These are phyloP conservation scores for Epichloe festucae DNA, from an alignment of 2,329 filamentous ascomycete species.

Conservation along the genomic window DNA sequence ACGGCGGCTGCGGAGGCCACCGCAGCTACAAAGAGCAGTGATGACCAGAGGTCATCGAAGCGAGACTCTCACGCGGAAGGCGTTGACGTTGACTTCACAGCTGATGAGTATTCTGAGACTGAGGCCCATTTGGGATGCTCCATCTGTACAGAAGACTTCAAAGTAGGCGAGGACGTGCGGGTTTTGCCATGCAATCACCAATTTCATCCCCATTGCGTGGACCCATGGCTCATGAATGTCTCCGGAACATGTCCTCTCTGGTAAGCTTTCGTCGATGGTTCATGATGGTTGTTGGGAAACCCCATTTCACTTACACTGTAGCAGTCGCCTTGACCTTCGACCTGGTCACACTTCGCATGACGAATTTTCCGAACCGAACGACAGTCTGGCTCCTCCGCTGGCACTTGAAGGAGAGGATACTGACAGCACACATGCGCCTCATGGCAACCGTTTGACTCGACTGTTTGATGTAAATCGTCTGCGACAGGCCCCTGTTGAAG, in stretches of 20 bases:
- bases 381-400: slow-evolving; percentile 27
- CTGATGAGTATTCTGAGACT: neutral
- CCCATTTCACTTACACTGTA: neutral
- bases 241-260: slow-evolving; percentile 58
- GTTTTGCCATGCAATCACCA: slow-evolving; percentile 56
- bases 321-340: slow-evolving; percentile 41
- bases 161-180: slow-evolving; percentile 51
- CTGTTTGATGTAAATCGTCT: slow-evolving; percentile 44
- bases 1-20: neutral
- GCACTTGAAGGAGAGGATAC: slow-evolving; percentile 25
- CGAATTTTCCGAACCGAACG: slow-evolving; percentile 8
- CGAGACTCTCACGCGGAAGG: slow-evolving; percentile 5
- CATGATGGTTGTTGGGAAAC: neutral
- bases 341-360: slow-evolving; percentile 19
- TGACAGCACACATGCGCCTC: slow-evolving; percentile 16
- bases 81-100: neutral
- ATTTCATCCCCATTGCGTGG: slow-evolving; percentile 54
- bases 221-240: slow-evolving; percentile 58
- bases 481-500: slow-evolving; percentile 45
- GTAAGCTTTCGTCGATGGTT: slow-evolving; percentile 29
- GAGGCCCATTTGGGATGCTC: slow-evolving; percentile 43
- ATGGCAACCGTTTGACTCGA: slow-evolving; percentile 34
- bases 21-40: slow-evolving; percentile 2
- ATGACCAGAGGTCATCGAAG: slow-evolving; percentile 4
- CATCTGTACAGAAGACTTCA: slow-evolving; percentile 59